A percentile compares a stretch with the other conserved stretches of the same genome.
These are phyloP conservation scores for Jacaranda mimosifolia DNA, from an alignment of 257 asterid species.

Conservation along the genomic window DNA sequence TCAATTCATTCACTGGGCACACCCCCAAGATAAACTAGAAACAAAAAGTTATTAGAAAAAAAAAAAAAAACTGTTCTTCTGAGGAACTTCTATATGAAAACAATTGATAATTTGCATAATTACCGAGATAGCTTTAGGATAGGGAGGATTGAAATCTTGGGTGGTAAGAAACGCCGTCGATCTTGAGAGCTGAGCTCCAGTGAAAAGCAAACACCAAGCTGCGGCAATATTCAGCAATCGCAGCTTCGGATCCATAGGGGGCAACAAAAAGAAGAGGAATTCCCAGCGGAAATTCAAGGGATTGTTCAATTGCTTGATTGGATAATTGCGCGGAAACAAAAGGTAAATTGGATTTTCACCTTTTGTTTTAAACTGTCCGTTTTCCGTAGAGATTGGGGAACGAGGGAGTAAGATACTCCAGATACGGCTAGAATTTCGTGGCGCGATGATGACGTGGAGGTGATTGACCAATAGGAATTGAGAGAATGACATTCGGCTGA, in stretches of 20 bases:
- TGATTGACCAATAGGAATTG: slow-evolving; percentile 50
- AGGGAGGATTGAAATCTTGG: slow-evolving; percentile 47
- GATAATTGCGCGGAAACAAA: background rate
- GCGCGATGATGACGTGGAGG: slow-evolving; percentile 59
- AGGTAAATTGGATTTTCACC: background rate
- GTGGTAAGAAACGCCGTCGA: slow-evolving; percentile 44
- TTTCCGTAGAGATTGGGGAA: slow-evolving; percentile 2
- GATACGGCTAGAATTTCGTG: slow-evolving; percentile 31
- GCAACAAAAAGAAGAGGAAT: background rate
- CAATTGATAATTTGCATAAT: slow-evolving; percentile 3
- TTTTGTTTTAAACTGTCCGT: background rate
- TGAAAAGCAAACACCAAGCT: slow-evolving; percentile 41
- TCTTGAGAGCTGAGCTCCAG: slow-evolving; percentile 37
- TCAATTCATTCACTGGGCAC: background rate
- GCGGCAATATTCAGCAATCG: slow-evolving; percentile 16
- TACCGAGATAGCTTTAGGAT: slow-evolving; percentile 66
- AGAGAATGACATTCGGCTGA: slow-evolving; percentile 39
- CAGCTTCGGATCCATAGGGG: slow-evolving; percentile 46
- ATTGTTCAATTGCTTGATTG: background rate
- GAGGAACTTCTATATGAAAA: too few species aligned
- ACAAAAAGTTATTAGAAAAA: background rate
- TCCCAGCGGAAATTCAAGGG: slow-evolving; percentile 3
- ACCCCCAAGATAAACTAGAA: background rate
- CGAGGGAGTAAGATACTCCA: background rate
- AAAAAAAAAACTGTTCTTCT: too few species aligned